Conservation (phyloP, 345 rosid genomes). For the Hypericum androsaemum region DNA sequence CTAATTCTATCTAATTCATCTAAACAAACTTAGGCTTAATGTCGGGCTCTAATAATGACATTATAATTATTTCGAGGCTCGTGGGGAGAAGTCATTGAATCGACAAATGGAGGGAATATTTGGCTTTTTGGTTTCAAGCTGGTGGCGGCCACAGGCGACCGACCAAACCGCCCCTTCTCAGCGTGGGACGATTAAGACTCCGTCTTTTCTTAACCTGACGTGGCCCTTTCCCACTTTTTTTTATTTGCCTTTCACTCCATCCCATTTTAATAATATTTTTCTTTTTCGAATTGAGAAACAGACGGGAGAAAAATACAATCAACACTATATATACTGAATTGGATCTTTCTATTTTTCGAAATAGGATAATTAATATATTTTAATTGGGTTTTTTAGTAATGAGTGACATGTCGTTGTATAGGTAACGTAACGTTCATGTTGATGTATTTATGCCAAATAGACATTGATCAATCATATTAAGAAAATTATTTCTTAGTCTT, state of each 20-base stretch:
- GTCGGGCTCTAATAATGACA: not conserved
- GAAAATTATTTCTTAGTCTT: too few species aligned
- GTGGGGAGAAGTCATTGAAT: constrained; percentile 24
- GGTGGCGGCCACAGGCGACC: constrained; percentile 42
- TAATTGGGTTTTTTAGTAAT: too few species aligned
- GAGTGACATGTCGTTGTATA: too few species aligned
- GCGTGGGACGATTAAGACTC: constrained; percentile 9
- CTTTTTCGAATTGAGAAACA: not conserved
- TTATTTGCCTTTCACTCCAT: not conserved
- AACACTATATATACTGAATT: too few species aligned
- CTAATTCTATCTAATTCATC: too few species aligned
- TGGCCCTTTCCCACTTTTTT: constrained; percentile 3
- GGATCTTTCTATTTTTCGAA: too few species aligned
- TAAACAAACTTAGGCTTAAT: not conserved
- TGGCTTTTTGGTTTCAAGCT: constrained; percentile 26
- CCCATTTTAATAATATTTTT: not conserved
- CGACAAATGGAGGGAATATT: not conserved
- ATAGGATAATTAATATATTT: too few species aligned
- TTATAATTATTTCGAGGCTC: not conserved
- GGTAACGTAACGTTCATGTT: too few species aligned
- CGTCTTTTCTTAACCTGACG: constrained; percentile 10
- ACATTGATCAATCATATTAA: too few species aligned
- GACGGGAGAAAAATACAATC: too few species aligned
- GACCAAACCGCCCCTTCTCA: constrained; percentile 63
- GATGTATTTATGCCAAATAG: too few species aligned